Percentiles rank a stretch among this genome's conserved stretches.
phyloP scores from a whole-genome alignment of 768 basidiomycete genomes.

The Auriscalpium vulgare region DNA sequence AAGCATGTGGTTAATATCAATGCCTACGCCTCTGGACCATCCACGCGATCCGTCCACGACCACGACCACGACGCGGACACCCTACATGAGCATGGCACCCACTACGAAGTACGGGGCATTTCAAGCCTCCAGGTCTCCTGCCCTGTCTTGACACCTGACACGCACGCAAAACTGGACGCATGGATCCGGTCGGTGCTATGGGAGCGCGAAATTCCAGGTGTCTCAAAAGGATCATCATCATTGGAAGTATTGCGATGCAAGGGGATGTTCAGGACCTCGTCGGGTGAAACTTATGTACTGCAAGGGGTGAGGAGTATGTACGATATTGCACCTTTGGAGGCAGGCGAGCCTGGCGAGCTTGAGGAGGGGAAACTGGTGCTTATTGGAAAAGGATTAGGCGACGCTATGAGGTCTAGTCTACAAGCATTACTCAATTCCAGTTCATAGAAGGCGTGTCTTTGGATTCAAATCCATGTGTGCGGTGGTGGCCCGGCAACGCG shows the following conservation, averaged over 20 bases:
- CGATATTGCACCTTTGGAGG: slow-evolving; percentile 45
- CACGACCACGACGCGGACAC: slow-evolving; percentile 29
- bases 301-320: slow-evolving; percentile 92
- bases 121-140: slow-evolving; percentile 69
- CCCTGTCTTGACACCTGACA: slow-evolving; percentile 44
- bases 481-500: too few species aligned
- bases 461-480: too few species aligned
- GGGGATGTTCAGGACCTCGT: slow-evolving; percentile 56
- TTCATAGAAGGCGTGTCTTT: too few species aligned
- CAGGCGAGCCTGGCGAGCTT: slow-evolving; percentile 39
- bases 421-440: too few species aligned
- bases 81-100: slow-evolving; percentile 25
- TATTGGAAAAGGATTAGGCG: slow-evolving; percentile 74
- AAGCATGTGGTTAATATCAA: slow-evolving; percentile 69
- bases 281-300: slow-evolving; percentile 60
- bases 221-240: slow-evolving; percentile 1
- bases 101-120: slow-evolving; percentile 76
- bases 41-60: slow-evolving; percentile 8
- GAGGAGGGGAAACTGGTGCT: slow-evolving; percentile 76
- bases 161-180: slow-evolving; percentile 52
- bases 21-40: slow-evolving; percentile 58
- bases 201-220: slow-evolving; percentile 52
- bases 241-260: slow-evolving; percentile 82
- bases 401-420: slow-evolving; percentile 12
- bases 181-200: slow-evolving; percentile 82